Percentiles rank a stretch among this genome's conserved stretches.
Conservation (phyloP, 2,329 filamentous ascomycete species). For the Penicillium sp. region DNA sequence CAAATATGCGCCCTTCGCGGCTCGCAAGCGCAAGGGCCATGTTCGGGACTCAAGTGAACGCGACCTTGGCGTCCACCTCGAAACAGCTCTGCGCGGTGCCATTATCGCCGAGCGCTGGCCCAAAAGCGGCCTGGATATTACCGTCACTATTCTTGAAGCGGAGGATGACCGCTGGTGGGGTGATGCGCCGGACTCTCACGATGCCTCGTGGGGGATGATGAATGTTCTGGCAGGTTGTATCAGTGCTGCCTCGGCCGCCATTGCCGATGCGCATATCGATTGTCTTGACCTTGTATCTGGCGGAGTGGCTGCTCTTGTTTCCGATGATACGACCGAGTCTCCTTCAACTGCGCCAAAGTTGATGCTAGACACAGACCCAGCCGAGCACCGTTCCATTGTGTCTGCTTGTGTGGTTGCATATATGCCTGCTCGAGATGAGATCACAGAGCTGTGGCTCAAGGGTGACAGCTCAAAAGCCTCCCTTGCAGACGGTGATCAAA, state of each 20-base stretch:
- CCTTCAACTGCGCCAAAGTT: conserved; percentile 34
- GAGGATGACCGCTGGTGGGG: conserved; percentile 78
- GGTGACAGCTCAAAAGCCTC: conserved; percentile 59
- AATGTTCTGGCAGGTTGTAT: conserved; percentile 90
- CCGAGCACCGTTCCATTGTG: conserved; percentile 75
- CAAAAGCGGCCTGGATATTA: conserved; percentile 96
- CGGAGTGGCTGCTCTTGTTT: conserved; percentile 81
- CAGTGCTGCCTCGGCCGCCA: conserved; percentile 87
- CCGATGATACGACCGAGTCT: conserved; percentile 33
- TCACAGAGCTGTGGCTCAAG: conserved; percentile 94
- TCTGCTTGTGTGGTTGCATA: conserved; percentile 92
- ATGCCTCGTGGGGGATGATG: conserved; percentile 84
- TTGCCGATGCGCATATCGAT: conserved; percentile 94
- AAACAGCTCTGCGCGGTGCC: conserved; percentile 85
- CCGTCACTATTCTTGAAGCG: conserved; percentile 89
- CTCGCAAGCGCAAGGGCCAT: conserved; percentile 79
- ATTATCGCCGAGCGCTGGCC: conserved; percentile 95
- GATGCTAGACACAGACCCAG: conserved; percentile 79
- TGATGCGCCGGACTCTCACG: conserved; percentile 53
- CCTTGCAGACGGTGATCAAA: conserved; percentile 37
- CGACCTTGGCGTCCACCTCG: conserved; percentile 87
- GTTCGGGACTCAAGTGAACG: conserved; percentile 83
- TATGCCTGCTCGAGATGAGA: conserved; percentile 81
- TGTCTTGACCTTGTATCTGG: conserved; percentile 89
- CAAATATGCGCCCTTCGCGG: conserved; percentile 95